Base-by-base conservation (phyloP, 345 rosid species). In the Eucalyptus urophylla region DNA sequence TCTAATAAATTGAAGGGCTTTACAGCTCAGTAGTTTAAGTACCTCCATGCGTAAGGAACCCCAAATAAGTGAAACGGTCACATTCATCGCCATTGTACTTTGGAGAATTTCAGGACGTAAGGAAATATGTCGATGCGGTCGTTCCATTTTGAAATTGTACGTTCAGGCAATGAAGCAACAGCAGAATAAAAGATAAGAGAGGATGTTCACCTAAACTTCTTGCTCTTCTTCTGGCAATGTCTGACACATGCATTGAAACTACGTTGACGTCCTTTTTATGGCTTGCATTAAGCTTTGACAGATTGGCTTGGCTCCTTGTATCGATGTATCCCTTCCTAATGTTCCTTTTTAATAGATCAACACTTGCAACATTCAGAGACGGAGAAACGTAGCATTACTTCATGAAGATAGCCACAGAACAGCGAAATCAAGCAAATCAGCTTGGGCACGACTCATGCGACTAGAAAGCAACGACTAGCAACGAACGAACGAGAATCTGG, bases 261-360 rank as follows among this genome's bases (percentile, higher is more conserved):
- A 56, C 88, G 44, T 53, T 6, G 16, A 92, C 86, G 86, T 93
- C 92, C 88, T 92, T 92, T 19, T 81, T 31, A 86, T 91, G 91
- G 33, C 45, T 90, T 86, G 93, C 93, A 51, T 91, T 93, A 49
- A 95, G 88, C 91, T 92, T 95, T 44, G 93, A 90, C 88, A 92
- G 91, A 89, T 94, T 93, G 22, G 95, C 87, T n/a, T 93, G 94
- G 88, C 96, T 95, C 90, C 96, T 93, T 58, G 95, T 93, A 88
- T 94, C 95, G 22, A 92, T 88, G 89, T 94, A 94, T 80, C 90
- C 94, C 90, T 93, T 95, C 87, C 91, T 92, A 87, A 93, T 89
- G 88, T 87, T 94, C 60, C 92, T 86, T 90, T 94, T 92, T 49
- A 94, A 60, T 25, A 51, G 56, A 40, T 40, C 47, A 43, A 22